Conservation (phyloP, 352 stramenopile genomes). For the Elongisporangium prolatum region DNA sequence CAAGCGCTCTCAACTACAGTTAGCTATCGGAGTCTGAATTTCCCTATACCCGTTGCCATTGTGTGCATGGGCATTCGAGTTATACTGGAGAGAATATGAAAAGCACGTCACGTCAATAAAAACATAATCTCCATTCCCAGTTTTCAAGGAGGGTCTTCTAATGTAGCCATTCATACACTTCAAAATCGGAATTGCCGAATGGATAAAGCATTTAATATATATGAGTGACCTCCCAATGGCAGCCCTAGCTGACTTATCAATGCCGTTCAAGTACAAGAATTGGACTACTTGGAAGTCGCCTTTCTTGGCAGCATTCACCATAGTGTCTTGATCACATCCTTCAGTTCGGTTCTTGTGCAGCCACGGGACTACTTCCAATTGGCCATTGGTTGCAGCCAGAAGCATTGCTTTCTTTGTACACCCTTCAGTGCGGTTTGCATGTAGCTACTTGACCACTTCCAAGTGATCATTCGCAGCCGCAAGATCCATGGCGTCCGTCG, state of each 20-base stretch:
- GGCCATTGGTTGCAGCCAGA: slow-evolving; percentile 18
- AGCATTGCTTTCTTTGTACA: slow-evolving; percentile 31
- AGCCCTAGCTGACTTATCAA: not conserved
- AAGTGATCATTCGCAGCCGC: slow-evolving; percentile 21
- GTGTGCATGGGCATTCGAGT: too few species aligned
- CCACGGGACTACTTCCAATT: slow-evolving; percentile 25
- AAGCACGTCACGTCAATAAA: too few species aligned
- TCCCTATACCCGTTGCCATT: too few species aligned
- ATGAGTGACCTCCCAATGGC: too few species aligned
- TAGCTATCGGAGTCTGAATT: not conserved
- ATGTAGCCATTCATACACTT: too few species aligned
- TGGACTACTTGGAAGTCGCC: slow-evolving; percentile 35
- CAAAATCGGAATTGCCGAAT: too few species aligned
- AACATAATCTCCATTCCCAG: too few species aligned
- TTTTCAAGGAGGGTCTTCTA: too few species aligned
- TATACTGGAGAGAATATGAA: too few species aligned
- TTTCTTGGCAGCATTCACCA: slow-evolving; percentile 18
- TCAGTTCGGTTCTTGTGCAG: slow-evolving; percentile 22
- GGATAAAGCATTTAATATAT: too few species aligned
- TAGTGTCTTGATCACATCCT: slow-evolving; percentile 22
- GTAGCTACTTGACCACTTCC: slow-evolving; percentile 27
- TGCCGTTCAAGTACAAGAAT: slow-evolving; percentile 22
- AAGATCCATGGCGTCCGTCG: slow-evolving; percentile 4
- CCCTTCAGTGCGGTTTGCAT: slow-evolving; percentile 20
- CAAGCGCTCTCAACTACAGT: not conserved